Evolutionary conservation across 1,139 yeast species (phyloP), one percentile per base, ranked within the genome.

Genomic region (Williopsis jadinii): DNA sequence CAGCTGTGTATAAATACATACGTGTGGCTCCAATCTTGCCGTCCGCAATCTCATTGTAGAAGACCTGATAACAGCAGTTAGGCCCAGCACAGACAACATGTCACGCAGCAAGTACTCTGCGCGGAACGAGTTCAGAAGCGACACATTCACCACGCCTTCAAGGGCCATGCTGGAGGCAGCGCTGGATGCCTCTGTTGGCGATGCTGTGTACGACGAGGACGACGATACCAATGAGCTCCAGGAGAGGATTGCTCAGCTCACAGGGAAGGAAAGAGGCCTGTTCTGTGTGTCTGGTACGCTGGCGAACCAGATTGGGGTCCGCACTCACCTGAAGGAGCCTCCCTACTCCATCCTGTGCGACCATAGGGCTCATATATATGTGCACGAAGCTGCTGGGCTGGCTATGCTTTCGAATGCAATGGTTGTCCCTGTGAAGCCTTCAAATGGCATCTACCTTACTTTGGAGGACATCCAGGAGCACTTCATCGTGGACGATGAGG

Each of bases 101-200:
- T 19, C n/a, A 3, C 30, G 11, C 24, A 13, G 30, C 3, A 34
- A 28, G 30, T 34, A 26, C 30, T 9, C 36, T 5, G 61, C 69
- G 8, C 48, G 57, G 26, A 77, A 76, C 55, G 84, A 78, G 55
- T 79, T 84, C 61, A 73, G 92, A 58, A 79, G 92, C 58, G 97
- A 90, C 61, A 90, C 97, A 1, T 87, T 88, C 74, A 90, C 97
- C 5, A 86, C 87, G 4, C 97, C 97, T 19, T 81, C 95, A 1
- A 69, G 68, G 37, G 67, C 76, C 38, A 88, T 90, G 95, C 60
- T 81, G 34, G 67, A 68, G 42, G 80, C 85, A 9, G 78, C 75
- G 42, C 44, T 72, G 24, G 57, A 65, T 13, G 76, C 84, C 29
- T 67, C 92, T 2, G 62, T 75, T 50, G 97, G 97, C 32, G 97